Evolutionary conservation across 2,329 filamentous ascomycete genomes (phyloP), one percentile per base, ranked within the genome.

Genomic region (Fonsecaea pugnacius): DNA sequence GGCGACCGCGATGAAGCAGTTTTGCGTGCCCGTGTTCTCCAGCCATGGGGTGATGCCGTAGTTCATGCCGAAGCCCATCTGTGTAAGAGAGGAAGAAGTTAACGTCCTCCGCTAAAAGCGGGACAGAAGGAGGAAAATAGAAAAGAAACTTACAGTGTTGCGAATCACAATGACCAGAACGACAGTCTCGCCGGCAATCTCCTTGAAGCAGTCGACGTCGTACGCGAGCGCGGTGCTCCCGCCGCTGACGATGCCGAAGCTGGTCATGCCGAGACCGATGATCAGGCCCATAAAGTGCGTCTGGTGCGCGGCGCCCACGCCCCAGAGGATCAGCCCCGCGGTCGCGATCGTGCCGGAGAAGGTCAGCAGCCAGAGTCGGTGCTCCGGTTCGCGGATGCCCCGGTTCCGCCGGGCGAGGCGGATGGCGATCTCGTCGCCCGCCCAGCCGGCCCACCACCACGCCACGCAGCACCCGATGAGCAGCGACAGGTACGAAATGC

Each of bases 201-300:
- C 82, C 46, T 79, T 78, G 66, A 83, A 84, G 33, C 75, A 78
- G 66, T 84, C 82, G 38, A 84, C 80, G 63, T 77, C 75, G 66
- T 84, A 84, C 14, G 76, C 74, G 40, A 83, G 72, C 1, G 76
- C 74, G 48, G 79, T 82, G 10, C 77, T 78, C 51, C 75, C 70
- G 0, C 78, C 79, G 24, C 82, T 78, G 24, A 82, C 74, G 38
- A 69, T 64, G 18, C 70, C 73, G 60, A 75, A 72, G 12, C 69
- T 68, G 14, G 74, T 61, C 52, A 75, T 69, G 10, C 64, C 73
- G 18, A 76, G 68, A 4, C 75, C 73, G 27, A 83, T 76, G 3
- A 84, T 74, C 9, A 81, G 72, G 0, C 81, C 83, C 53, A 83
- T 76, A 77, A 78, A 82, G 46, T 83, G 81, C 12, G 83, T 70